Percentiles rank a stretch among this genome's conserved stretches.
Evolutionary conservation across 1,139 yeast genomes (phyloP).

Genomic region (Eremothecium coryli): DNA sequence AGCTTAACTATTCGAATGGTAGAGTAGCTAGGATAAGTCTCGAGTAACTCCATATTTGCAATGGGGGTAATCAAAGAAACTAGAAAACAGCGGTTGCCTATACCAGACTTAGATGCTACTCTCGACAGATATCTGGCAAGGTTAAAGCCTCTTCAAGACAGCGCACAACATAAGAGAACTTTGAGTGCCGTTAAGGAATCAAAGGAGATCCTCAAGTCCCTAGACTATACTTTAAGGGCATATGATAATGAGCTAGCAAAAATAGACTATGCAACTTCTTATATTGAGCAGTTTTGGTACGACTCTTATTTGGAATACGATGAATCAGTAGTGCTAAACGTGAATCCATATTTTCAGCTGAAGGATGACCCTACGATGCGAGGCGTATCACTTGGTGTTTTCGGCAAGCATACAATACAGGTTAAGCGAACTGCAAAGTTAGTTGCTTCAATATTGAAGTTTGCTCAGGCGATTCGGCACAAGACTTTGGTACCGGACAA

Average conservation of each 20-base stretch:
- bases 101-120: slow-evolving; percentile 60
- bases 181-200: slow-evolving; percentile 45
- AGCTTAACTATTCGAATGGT: too few species aligned
- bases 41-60: too few species aligned
- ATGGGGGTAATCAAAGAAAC: too few species aligned
- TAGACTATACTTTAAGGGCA: slow-evolving; percentile 10
- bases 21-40: too few species aligned
- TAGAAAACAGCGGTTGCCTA: slow-evolving; percentile 52
- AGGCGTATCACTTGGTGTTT: slow-evolving; percentile 30
- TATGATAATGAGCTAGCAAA: slow-evolving; percentile 55
- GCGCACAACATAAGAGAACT: slow-evolving; percentile 54
- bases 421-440: slow-evolving; percentile 70
- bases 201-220: slow-evolving; percentile 37
- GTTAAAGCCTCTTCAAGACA: slow-evolving; percentile 66
- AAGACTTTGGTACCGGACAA: slow-evolving; percentile 65
- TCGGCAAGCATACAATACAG: slow-evolving; percentile 35
- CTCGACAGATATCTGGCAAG: slow-evolving; percentile 54
- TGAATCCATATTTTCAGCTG: slow-evolving; percentile 74
- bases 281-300: slow-evolving; percentile 86
- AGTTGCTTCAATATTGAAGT: slow-evolving; percentile 63
- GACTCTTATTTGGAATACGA: slow-evolving; percentile 79
- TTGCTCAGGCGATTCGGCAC: slow-evolving; percentile 64
- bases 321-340: slow-evolving; percentile 75
- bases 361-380: slow-evolving; percentile 82
- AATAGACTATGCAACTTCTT: slow-evolving; percentile 54